phyloP scores from a whole-genome alignment of 495 filamentous ascomycete species.

The Daldinia vernicosa region DNA sequence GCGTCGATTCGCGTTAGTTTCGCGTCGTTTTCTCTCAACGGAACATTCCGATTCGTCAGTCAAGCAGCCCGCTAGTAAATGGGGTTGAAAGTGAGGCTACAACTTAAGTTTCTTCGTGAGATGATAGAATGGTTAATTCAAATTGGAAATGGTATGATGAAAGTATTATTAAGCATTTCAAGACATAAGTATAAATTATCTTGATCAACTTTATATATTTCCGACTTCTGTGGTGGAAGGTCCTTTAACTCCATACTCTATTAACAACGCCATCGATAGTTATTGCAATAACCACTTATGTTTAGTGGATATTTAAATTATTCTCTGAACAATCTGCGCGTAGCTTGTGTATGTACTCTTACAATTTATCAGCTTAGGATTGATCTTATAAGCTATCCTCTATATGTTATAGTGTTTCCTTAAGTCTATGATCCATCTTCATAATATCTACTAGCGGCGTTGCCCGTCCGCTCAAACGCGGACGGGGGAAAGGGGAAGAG shows the following conservation, averaged over 20 bases:
- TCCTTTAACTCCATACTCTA: background rate
- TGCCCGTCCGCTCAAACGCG: no score
- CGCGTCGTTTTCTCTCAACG: slow-evolving; percentile 25
- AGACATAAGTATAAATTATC: background rate
- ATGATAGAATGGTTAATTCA: background rate
- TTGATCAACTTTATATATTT: background rate
- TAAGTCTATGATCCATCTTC: background rate
- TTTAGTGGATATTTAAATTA: background rate
- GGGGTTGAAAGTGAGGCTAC: background rate
- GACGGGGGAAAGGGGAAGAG: no score
- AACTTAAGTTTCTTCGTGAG: background rate
- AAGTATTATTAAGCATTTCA: background rate
- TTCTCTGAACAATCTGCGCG: background rate
- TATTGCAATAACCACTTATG: background rate
- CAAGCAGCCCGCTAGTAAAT: background rate
- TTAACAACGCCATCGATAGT: background rate
- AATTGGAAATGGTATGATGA: background rate
- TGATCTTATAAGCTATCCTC: background rate
- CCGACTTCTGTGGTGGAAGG: background rate
- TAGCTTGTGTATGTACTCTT: background rate
- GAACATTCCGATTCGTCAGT: slow-evolving; percentile 10
- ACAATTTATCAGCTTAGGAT: background rate
- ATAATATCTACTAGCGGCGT: background rate
- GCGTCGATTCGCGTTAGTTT: slow-evolving; percentile 42
- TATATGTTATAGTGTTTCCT: background rate